A percentile compares a stretch with the other conserved stretches of the same genome.
Conservation (phyloP, 2,329 filamentous ascomycete genomes). For the Mycosphaerella arachidis region DNA sequence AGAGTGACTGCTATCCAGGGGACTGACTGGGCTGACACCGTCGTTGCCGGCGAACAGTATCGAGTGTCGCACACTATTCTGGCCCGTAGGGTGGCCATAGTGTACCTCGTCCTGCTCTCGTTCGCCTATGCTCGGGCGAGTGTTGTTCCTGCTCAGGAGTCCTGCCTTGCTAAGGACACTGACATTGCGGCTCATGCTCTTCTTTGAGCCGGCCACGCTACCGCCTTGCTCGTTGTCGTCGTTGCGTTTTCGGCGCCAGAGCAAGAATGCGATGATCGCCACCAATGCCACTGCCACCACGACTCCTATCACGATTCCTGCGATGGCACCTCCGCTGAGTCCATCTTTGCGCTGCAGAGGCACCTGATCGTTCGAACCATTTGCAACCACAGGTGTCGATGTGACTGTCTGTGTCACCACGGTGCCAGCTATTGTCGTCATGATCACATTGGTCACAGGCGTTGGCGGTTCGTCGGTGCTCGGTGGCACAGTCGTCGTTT, state of each 20-base stretch:
- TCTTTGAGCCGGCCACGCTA: conserved; percentile 13
- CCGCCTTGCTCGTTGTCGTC: conserved; percentile 16
- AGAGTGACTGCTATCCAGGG: conserved; percentile 27
- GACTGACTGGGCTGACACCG: conserved; percentile 29
- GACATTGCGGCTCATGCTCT: conserved; percentile 36
- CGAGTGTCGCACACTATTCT: conserved; percentile 32
- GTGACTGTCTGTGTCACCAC: conserved; percentile 44
- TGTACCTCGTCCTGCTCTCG: conserved; percentile 23
- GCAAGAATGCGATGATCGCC: conserved; percentile 36
- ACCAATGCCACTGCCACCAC: conserved; percentile 37
- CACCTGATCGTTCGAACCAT: conserved; percentile 14
- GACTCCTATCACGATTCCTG: conserved; percentile 44
- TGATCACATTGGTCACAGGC: conserved; percentile 35
- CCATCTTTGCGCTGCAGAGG: conserved; percentile 21
- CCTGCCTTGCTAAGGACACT: conserved; percentile 48
- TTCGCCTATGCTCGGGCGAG: conserved; percentile 26
- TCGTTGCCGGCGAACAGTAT: conserved; percentile 27
- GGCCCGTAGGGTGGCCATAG: conserved; percentile 17
- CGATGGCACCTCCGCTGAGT: conserved; percentile 39
- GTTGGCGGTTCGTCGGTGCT: conserved; percentile 19
- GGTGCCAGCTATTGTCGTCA: conserved; percentile 42
- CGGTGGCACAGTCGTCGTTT: conserved; percentile 19
- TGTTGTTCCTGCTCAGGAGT: conserved; percentile 33
- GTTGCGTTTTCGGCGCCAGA: conserved; percentile 36
- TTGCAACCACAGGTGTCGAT: conserved; percentile 31